phyloP scores from a whole-genome alignment of 2,329 filamentous ascomycete species.

The Whalleya microplaca region DNA sequence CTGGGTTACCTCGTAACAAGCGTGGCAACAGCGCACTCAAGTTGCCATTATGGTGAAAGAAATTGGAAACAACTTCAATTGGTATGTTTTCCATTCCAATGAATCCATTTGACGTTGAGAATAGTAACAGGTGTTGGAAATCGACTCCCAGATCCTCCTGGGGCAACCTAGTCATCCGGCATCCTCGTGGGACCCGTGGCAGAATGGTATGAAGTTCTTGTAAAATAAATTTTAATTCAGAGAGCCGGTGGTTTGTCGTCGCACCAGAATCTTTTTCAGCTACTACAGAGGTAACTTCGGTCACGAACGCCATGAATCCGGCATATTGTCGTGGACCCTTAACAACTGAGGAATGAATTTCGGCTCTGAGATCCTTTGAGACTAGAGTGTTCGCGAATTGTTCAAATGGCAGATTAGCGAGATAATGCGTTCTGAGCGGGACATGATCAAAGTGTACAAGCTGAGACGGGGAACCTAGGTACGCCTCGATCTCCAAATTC shows the following conservation, averaged over 20 bases:
- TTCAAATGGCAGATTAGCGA: neutral
- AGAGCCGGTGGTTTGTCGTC: neutral
- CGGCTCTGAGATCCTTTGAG: neutral
- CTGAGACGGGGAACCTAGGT: no score
- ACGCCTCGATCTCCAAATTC: neutral
- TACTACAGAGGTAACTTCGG: neutral
- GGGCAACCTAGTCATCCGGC: neutral
- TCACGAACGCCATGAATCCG: neutral
- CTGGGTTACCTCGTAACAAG: neutral
- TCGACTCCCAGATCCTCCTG: neutral
- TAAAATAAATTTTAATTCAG: neutral
- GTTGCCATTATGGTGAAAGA: conserved; percentile 5
- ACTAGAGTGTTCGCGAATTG: neutral
- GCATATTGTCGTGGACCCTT: neutral
- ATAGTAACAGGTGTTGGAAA: neutral
- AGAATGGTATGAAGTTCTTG: neutral
- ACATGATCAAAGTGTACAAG: neutral
- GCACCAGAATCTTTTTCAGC: neutral
- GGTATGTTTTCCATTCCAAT: conserved; percentile 10
- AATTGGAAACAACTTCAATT: neutral
- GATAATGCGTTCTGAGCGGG: neutral
- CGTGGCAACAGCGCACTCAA: conserved; percentile 1
- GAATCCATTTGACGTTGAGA: conserved; percentile 12
- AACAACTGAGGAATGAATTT: neutral
- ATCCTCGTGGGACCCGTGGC: neutral